Conservation (phyloP, 331 rosid species). For the Rosa hybrid region DNA sequence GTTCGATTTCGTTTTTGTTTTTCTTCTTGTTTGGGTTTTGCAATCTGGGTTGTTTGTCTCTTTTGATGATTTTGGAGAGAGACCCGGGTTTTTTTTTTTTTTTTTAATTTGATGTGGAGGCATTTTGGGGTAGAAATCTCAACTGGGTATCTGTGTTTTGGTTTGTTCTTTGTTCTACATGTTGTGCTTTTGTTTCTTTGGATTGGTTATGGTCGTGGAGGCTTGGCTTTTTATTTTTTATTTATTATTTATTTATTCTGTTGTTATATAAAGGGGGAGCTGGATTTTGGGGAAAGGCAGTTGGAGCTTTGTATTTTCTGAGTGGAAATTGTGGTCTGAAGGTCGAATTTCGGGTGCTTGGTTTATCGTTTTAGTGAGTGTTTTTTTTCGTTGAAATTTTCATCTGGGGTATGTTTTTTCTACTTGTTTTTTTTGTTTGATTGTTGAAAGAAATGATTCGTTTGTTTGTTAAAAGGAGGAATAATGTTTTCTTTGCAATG, state of each 20-base stretch:
- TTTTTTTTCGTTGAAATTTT: constrained; percentile 11
- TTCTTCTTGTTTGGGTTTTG: constrained; percentile 10
- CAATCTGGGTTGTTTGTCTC: constrained; percentile 6
- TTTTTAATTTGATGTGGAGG: constrained; percentile 24
- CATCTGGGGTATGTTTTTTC: constrained; percentile 15
- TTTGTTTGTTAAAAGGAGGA: background rate
- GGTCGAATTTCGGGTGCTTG: constrained; percentile 25
- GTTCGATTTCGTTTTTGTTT: constrained; percentile 24
- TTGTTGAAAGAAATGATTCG: constrained; percentile 1
- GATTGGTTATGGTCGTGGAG: constrained; percentile 36
- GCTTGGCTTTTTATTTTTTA: constrained; percentile 27
- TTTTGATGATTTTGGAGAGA: constrained; percentile 13
- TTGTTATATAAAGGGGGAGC: constrained; percentile 19
- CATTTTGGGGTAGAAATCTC: constrained; percentile 49
- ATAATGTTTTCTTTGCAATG: constrained; percentile 18
- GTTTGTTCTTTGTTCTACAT: constrained; percentile 36
- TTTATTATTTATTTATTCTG: constrained; percentile 31
- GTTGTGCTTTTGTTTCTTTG: constrained; percentile 40
- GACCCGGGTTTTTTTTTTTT: constrained; percentile 10
- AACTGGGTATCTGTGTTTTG: constrained; percentile 42
- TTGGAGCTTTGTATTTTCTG: constrained; percentile 9
- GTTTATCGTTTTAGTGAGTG: background rate
- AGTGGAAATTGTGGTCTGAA: constrained; percentile 20
- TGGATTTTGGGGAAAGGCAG: constrained; percentile 11
- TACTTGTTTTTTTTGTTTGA: background rate